Conservation (phyloP, 306 rosid genomes). For the Cucurbita maxima region DNA sequence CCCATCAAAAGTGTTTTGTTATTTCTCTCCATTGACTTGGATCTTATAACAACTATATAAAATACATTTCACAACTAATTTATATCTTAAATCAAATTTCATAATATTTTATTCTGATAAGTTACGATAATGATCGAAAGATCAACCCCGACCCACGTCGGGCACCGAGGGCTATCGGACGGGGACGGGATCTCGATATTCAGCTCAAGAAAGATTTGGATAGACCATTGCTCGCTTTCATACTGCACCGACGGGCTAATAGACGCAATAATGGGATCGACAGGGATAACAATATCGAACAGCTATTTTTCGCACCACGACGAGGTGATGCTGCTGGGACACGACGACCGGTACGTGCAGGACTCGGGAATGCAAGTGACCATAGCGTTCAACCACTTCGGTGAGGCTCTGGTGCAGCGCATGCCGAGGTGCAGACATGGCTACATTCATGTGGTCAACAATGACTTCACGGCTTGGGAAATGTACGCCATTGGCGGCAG, state of each 20-base stretch:
- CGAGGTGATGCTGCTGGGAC: constrained; percentile 54
- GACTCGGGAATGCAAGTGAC: constrained; percentile 63
- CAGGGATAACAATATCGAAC: constrained; percentile 35
- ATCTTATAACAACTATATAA: too few relatives aligned
- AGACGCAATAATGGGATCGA: constrained; percentile 68
- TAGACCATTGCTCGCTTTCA: constrained; percentile 51
- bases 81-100: too few relatives aligned
- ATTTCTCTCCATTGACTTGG: accelerated
- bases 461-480: constrained; percentile 56
- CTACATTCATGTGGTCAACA: constrained; percentile 49
- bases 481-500: constrained; percentile 78
- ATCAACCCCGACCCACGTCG: constrained; percentile 38
- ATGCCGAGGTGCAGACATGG: constrained; percentile 59
- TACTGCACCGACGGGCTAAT: constrained; percentile 46
- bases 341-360: constrained; percentile 17
- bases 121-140: background rate
- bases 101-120: background rate
- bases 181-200: constrained; percentile 60
- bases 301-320: constrained; percentile 50
- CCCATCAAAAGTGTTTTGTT: too few relatives aligned
- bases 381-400: constrained; percentile 55
- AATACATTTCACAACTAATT: too few relatives aligned
- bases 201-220: constrained; percentile 37
- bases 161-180: constrained; percentile 40
- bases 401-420: constrained; percentile 40